Evolutionary conservation across 192 early-diverging fungal species (phyloP), one percentile per base, ranked within the genome.

Genomic region (Backusella parvicylindrica): DNA sequence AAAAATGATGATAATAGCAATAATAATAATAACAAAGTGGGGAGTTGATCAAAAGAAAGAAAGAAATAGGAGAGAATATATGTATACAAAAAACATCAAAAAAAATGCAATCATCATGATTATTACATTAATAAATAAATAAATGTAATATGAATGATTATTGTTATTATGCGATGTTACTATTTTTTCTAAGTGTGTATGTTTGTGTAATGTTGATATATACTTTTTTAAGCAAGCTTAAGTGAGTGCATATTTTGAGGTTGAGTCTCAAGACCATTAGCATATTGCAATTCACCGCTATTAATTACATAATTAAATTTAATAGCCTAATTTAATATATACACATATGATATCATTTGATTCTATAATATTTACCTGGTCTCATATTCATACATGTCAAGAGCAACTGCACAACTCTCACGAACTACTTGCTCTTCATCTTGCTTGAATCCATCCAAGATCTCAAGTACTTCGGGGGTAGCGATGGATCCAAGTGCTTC

Each of bases 401-500:
- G 84, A 4, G 95, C 98, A 43, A 99, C 95, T 8, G 93, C 80
- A 84, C 96, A 97, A 79, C 90, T 92, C 77, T 99, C 96, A 50
- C 93, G 89, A 8, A 99, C 96, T 11, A 97, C 94, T 12, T 87
- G 86, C 70, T 94, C 93, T 5, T 89, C 72, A 78, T 98, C 96
- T 6, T 88, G 75, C 63, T 85, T 80, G 77, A 90, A 98, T 73
- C 91, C 76, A 63, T 91, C 84, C 66, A 99, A 82, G 28, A 91
- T 86, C 11, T 81, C 84, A 56, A 96, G 89, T 71, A 91, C 91
- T 80, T 99, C 94, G 41, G 90, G 89, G 1, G 94, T 95, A 47
- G 96, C 97, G 81, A 99, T 95, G 9, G 94, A 95, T 15, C 97
- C 97, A 73, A 99, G 81, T 11, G 97, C 97, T 87, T 99, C 97